These are phyloP conservation scores for Mycena vulgaris DNA, from an alignment of 768 basidiomycete genomes.

Conservation along the genomic window DNA sequence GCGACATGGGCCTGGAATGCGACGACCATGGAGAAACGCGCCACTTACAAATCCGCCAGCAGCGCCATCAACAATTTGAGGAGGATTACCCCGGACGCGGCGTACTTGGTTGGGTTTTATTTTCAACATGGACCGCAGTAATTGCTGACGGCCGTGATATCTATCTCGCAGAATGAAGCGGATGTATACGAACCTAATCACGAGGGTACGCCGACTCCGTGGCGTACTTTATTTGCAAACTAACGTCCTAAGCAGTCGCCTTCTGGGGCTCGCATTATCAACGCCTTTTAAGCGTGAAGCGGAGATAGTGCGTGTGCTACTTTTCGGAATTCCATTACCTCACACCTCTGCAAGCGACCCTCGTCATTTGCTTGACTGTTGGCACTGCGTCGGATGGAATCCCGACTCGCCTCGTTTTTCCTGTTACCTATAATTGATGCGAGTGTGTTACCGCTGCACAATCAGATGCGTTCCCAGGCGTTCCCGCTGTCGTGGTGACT, in stretches of 20 bases:
- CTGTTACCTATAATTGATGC: conserved; percentile 24
- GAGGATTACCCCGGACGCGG: conserved; percentile 60
- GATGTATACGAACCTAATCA: conserved; percentile 65
- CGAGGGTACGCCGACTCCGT: conserved; percentile 47
- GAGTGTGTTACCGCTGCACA: too few relatives aligned
- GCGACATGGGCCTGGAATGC: conserved; percentile 63
- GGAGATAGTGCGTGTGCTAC: conserved; percentile 8
- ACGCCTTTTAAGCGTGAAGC: conserved; percentile 19
- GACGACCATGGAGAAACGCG: conserved; percentile 54
- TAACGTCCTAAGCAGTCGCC: not conserved
- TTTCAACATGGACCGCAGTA: not conserved
- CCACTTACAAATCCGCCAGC: conserved; percentile 52
- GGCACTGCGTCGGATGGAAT: conserved; percentile 29
- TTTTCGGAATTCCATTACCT: not conserved
- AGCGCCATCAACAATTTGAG: conserved; percentile 57
- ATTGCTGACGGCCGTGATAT: not conserved
- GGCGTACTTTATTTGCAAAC: not conserved
- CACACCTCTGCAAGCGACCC: conserved; percentile 3
- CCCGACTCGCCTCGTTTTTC: conserved; percentile 21
- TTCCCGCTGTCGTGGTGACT: too few relatives aligned
- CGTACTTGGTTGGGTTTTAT: conserved; percentile 58
- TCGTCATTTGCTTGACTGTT: conserved; percentile 16
- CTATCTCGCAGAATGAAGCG: conserved; percentile 58
- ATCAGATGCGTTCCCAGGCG: too few relatives aligned
- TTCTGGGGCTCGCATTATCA: conserved; percentile 30